Evolutionary conservation across 2,329 filamentous ascomycete genomes (phyloP), one percentile per base, ranked within the genome.

Genomic region (Rachicladosporium sp.): DNA sequence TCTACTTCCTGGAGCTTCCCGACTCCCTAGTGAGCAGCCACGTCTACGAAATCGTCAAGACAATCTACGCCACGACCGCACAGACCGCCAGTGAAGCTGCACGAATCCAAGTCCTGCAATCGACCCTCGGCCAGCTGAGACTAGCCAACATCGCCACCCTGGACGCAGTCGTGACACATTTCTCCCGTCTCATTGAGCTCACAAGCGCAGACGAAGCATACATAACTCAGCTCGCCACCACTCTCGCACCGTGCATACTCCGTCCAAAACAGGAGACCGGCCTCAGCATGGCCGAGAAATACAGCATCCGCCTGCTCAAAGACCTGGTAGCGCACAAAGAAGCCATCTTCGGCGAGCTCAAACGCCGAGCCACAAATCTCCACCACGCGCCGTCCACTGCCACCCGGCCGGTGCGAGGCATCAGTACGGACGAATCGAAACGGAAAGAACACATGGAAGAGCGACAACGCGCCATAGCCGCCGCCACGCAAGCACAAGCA

Each of bases 121-220:
- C 91, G 53, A 96, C 91, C 0, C 79, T 98, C 41, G 89, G 88
- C 31, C 88, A 96, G 60, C 76, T 98, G 41, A 82, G 89, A 45
- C 78, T 98, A 41, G 87, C 91, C 48, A 98, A 98, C 61, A 98
- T 98, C 61, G 91, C 91, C 35, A 96, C 91, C n/a, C 77, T 98
- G 43, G 91, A 98, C 61, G 91, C 91, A 31, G 83, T 94, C 58
- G 93, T 93, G 72, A 96, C 93, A 49, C 91, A 98, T 64, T 96
- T 98, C 60, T 95, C 89, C 31, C 83, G 91, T 44, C 70, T 98
- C 44, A 93, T 98, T 56, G 91, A 98, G 60, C 72, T 98, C 46
- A 98, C 91, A 2, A 96, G 89, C 10, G 91, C 91, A 27, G 89
- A 94, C 50, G 91, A 98, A 57, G 67, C 77, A 33, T 98, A 93